Percentiles rank a stretch among this genome's conserved stretches.
These are phyloP conservation scores for Nitzschia sp. DNA, from an alignment of 108 stramenopile genomes.

Conservation along the genomic window DNA sequence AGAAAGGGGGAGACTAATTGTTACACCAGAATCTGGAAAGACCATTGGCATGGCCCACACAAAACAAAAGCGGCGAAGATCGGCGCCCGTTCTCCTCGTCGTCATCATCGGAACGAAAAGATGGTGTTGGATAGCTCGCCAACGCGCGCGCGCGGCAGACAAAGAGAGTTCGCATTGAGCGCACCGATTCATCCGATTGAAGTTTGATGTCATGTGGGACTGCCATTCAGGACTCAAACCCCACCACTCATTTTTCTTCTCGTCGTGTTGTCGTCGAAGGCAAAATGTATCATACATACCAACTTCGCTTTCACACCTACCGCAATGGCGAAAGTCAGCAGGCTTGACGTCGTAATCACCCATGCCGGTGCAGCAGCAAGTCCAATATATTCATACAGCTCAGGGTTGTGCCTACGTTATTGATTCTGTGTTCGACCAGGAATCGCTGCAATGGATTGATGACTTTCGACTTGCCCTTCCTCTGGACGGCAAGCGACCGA, in stretches of 20 bases:
- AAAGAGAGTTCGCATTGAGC: not conserved
- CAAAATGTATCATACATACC: too few species aligned
- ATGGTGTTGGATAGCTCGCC: not conserved
- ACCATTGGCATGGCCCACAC: not conserved
- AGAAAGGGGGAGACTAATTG: not conserved
- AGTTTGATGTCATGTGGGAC: too few species aligned
- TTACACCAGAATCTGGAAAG: not conserved
- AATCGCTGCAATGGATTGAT: conserved; percentile 8
- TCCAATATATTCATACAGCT: conserved; percentile 4
- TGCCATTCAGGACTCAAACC: too few species aligned
- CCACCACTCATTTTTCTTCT: not conserved
- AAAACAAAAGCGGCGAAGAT: not conserved
- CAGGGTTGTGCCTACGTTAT: conserved; percentile 21
- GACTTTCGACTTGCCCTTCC: conserved; percentile 13
- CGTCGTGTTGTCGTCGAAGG: too few species aligned
- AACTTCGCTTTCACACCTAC: too few species aligned
- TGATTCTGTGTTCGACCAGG: conserved; percentile 11
- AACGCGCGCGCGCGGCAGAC: not conserved
- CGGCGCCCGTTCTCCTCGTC: too few species aligned
- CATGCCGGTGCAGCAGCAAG: not conserved
- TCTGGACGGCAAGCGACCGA: conserved; percentile 36
- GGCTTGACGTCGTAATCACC: too few species aligned
- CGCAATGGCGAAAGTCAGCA: too few species aligned
- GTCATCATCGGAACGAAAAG: too few species aligned
- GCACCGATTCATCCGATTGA: not conserved